Evolutionary conservation across 2,329 filamentous ascomycete species (phyloP).

Genomic region (Eurotiales sp.): DNA sequence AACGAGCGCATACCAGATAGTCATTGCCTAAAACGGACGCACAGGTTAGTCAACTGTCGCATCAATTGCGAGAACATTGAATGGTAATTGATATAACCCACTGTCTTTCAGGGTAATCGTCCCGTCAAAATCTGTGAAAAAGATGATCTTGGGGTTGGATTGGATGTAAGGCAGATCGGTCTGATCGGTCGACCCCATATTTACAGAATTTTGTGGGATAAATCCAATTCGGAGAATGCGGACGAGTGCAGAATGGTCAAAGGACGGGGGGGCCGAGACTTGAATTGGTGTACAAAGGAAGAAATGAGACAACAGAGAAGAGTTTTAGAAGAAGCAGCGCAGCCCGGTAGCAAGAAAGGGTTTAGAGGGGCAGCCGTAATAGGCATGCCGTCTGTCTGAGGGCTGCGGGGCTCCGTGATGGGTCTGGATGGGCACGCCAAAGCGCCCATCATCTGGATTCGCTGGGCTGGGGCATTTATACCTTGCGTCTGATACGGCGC

Average conservation of each 20-base stretch:
- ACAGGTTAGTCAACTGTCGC: background rate
- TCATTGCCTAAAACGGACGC: conserved; percentile 54
- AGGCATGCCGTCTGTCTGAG: too few species aligned
- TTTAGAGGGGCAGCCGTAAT: background rate
- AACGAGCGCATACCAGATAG: conserved; percentile 49
- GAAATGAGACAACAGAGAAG: background rate
- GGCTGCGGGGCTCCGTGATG: background rate
- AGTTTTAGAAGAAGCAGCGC: background rate
- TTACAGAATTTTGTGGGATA: conserved; percentile 5
- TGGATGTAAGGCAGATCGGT: conserved; percentile 40
- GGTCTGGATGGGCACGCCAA: background rate
- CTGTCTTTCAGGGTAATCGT: conserved; percentile 78
- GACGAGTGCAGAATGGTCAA: background rate
- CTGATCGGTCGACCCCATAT: conserved; percentile 31
- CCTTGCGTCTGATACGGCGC: too few species aligned
- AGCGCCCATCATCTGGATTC: background rate
- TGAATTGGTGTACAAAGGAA: too few species aligned
- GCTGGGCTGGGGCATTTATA: too few species aligned
- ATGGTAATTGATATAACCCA: conserved; percentile 33
- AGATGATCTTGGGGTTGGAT: conserved; percentile 79
- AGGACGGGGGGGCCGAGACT: too few species aligned
- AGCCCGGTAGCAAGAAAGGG: background rate
- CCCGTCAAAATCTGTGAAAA: conserved; percentile 98
- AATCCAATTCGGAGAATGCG: background rate
- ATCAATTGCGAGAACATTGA: background rate